These are phyloP conservation scores for Phytophthora capsici DNA, from an alignment of 352 stramenopile genomes.

Conservation along the genomic window DNA sequence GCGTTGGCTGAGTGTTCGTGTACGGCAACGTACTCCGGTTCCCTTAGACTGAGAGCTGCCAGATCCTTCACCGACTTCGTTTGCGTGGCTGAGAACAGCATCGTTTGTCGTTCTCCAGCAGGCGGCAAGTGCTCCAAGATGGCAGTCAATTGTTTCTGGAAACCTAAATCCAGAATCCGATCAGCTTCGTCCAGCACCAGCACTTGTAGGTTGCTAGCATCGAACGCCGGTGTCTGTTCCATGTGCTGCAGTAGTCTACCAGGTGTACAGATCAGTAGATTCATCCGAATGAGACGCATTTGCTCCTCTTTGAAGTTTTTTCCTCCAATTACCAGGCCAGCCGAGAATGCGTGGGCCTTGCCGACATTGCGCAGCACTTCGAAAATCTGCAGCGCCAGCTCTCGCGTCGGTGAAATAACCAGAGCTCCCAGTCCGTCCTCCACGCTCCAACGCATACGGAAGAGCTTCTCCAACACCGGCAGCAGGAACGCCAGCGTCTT, in stretches of 20 bases:
- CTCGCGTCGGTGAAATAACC: conserved; percentile 97
- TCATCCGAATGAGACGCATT: conserved; percentile 94
- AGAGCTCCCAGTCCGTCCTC: conserved; percentile 96
- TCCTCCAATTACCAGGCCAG: conserved; percentile 96
- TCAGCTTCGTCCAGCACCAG: conserved; percentile 99
- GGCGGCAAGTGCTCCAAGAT: conserved; percentile 97
- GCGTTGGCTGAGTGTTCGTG: conserved; percentile 92
- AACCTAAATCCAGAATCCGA: conserved; percentile 99
- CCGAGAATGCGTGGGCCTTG: conserved; percentile 96
- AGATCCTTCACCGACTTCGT: conserved; percentile 98
- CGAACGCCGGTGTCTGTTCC: conserved; percentile 98
- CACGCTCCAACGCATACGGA: conserved; percentile 82
- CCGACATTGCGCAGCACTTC: conserved; percentile 97
- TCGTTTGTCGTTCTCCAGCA: conserved; percentile 90
- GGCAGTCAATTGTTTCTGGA: conserved; percentile 97
- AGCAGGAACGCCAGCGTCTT: conserved; percentile 95
- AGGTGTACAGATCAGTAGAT: conserved; percentile 98
- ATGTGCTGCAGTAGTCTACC: conserved; percentile 98
- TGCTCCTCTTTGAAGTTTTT: conserved; percentile 97
- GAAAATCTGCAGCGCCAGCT: conserved; percentile 99
- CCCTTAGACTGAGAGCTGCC: conserved; percentile 93
- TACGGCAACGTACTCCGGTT: conserved; percentile 98
- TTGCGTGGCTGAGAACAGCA: conserved; percentile 98
- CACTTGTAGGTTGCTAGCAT: conserved; percentile 93
- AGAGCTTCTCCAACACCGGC: conserved; percentile 91